phyloP scores from a whole-genome alignment of 139 green algal species.

The Eudorina sp. region DNA sequence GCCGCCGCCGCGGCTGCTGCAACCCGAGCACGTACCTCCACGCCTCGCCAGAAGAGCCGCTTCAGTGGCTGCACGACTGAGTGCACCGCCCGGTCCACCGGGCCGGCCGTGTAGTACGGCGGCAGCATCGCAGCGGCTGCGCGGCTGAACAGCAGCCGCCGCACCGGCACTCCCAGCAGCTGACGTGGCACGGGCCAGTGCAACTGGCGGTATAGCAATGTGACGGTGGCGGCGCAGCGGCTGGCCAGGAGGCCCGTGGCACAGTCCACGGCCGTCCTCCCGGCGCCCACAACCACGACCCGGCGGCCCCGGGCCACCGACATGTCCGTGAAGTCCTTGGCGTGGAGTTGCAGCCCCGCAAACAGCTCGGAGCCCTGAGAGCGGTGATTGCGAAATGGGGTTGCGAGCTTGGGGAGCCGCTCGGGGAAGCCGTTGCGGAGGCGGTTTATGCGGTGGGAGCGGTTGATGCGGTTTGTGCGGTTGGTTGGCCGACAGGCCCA shows the following conservation, averaged over 20 bases:
- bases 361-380: conserved; percentile 15
- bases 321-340: conserved; percentile 31
- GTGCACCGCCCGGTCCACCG: background rate
- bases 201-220: conserved; percentile 38
- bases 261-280: conserved; percentile 50
- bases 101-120: conserved; percentile 33
- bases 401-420: no score
- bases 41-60: conserved; percentile 33
- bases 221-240: conserved; percentile 15
- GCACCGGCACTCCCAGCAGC: conserved; percentile 10
- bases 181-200: conserved; percentile 51
- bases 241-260: conserved; percentile 9
- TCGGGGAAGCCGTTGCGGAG: no score
- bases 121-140: background rate
- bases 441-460: no score
- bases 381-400: no score
- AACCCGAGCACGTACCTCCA: no score
- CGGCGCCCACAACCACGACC: conserved; percentile 49
- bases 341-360: conserved; percentile 14
- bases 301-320: background rate
- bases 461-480: no score
- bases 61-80: background rate
- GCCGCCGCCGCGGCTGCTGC: no score
- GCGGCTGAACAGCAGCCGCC: conserved; percentile 28
- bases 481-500: no score